Evolutionary conservation across 2,329 filamentous ascomycete species (phyloP), one percentile per base, ranked within the genome.

Genomic region (Leptodontidium sp.): DNA sequence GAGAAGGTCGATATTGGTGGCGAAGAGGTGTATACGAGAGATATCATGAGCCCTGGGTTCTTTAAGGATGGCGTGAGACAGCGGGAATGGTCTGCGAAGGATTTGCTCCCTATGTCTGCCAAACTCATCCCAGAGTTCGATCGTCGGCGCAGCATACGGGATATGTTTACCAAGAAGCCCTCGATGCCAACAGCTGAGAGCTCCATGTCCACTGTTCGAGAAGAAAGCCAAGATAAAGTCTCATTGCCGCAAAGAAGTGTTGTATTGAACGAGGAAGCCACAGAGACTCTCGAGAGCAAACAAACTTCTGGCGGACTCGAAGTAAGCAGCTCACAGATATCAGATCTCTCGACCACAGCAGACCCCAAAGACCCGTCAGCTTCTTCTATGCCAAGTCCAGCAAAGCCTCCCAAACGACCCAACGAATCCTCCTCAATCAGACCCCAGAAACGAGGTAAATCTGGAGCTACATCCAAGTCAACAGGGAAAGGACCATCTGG

Each of bases 91-190:
- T 85, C 84, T 12, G 76, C 83, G 2, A 91, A 89, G 73, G 88
- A 93, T 73, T 80, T 92, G 0, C 85, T 95, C 12, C 87, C 91
- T 2, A 84, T 92, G 66, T 98, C 94, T 26, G 94, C 91, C 0
- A 93, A 89, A 77, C 84, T 97, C 11, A 91, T 98, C 66, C 91
- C 93, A 1, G 94, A 98, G 75, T 98, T 98, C 74, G 89, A 94
- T 76, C 90, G 91, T 68, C 88, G 96, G 24, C 88, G 88, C 73
- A 97, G 84, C 77, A 98, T 99, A 77, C 93, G 91, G 74, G 94
- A 97, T 77, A 98, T 99, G 96, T 98, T 98, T 78, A 84, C 84
- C 68, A 89, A 86, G 74, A 90, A 86, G 73, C 78, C 72, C 55
- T 49, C 68, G 21, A 45, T 71, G 38, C 68, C 69, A 11, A 66